Evolutionary conservation across 2,329 filamentous ascomycete genomes (phyloP).

Genomic region (Aspergillus sp.): DNA sequence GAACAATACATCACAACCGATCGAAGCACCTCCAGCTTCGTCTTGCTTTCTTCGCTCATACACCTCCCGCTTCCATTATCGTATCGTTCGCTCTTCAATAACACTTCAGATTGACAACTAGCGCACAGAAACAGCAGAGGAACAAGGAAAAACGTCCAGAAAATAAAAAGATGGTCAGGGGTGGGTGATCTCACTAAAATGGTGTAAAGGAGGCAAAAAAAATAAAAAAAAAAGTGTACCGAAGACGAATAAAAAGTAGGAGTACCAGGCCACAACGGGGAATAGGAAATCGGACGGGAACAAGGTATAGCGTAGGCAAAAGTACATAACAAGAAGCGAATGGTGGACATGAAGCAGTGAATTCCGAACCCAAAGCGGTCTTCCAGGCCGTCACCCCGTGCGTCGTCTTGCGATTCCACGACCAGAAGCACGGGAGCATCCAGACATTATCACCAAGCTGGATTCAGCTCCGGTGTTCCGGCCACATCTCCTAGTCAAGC

Average conservation of each 20-base stretch:
- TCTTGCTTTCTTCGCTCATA: not conserved
- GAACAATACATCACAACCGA: not conserved
- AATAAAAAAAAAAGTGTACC: slow-evolving; percentile 19
- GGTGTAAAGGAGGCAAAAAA: slow-evolving; percentile 20
- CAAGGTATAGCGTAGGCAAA: slow-evolving; percentile 41
- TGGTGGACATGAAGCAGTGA: slow-evolving; percentile 31
- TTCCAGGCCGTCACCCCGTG: slow-evolving; percentile 23
- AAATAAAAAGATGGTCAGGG: slow-evolving; percentile 27
- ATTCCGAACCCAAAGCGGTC: slow-evolving; percentile 22
- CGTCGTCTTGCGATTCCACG: slow-evolving; percentile 28
- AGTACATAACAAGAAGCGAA: slow-evolving; percentile 45
- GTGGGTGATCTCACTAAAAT: slow-evolving; percentile 31
- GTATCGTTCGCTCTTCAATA: slow-evolving; percentile 15
- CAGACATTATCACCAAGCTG: slow-evolving; percentile 15
- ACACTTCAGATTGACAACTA: slow-evolving; percentile 28
- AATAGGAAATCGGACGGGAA: slow-evolving; percentile 29
- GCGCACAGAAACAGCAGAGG: slow-evolving; percentile 19
- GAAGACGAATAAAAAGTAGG: slow-evolving; percentile 22
- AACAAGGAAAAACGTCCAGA: slow-evolving; percentile 24
- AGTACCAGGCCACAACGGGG: slow-evolving; percentile 26
- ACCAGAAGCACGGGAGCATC: slow-evolving; percentile 23
- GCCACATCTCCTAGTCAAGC: slow-evolving; percentile 28
- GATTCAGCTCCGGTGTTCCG: slow-evolving; percentile 24
- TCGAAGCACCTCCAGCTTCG: not conserved
- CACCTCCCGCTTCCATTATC: not conserved